Base-by-base conservation (phyloP, 1,284 basidiomycete genomes). In the Apiotrichum akiyoshidainum region DNA sequence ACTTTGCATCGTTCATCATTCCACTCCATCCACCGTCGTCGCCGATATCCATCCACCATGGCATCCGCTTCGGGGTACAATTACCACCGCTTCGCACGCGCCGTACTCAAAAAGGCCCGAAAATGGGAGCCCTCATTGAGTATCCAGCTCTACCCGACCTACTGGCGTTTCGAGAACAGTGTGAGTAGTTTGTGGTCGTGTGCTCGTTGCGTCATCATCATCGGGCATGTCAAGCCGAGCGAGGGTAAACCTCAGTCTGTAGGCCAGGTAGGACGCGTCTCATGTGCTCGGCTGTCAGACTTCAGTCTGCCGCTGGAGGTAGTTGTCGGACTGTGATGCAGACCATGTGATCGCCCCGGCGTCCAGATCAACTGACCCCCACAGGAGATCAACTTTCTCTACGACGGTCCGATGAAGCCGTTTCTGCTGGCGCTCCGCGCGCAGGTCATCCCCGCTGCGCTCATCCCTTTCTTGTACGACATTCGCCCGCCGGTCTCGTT, bases 51-150 rank as follows among this genome's bases (percentile, higher is more conserved):
- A 22, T 35, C 31, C 57, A 62, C 33, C 55, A 79, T 79, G 78
- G 76, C 78, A 11, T 76, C 72, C 52, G 74, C 76, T 34, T 78
- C 78, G 13, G 74, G 75, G 44, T 79, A 78, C 63, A 78, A 78
- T 60, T 77, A 78, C 57, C 76, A 77, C 54, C 69, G 76, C 46
- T 78, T 78, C 57, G 71, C 76, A 5, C 60, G 78, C 22, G 68
- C 72, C 7, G 69, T 77, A 34, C 69, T 79, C 37, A 79, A 79
- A 50, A 76, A 76, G 57, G 74, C 73, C n/a, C 61, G 78, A 46
- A 78, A 77, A 64, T 73, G 73, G 69, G 72, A 77, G 56, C 69
- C 78, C 4, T 71, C 67, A 3, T 55, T 79, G n/a, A 73, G 70
- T 39, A 71, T 79, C 31, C 74, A 79, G 67, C 73, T 79, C 1